These are phyloP conservation scores for Blastobotrys arbuscula DNA, from an alignment of 1,139 yeast genomes.

Conservation along the genomic window DNA sequence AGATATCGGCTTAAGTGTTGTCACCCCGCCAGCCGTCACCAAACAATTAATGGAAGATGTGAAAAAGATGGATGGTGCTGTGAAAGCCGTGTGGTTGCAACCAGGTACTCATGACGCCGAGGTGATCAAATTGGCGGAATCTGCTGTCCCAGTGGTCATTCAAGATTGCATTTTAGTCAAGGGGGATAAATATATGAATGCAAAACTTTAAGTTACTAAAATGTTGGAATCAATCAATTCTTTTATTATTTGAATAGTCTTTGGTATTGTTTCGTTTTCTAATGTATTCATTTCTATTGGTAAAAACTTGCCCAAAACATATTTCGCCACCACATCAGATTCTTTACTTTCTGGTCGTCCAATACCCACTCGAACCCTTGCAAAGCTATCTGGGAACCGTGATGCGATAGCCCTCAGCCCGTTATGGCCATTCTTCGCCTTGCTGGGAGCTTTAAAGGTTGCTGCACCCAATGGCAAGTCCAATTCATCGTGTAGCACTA, in stretches of 20 bases:
- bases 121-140: conserved; percentile 44
- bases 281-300: conserved; percentile 25
- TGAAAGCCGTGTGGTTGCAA: conserved; percentile 73
- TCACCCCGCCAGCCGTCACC: conserved; percentile 68
- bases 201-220: conserved; percentile 18
- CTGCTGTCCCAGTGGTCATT: conserved; percentile 41
- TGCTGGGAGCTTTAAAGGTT: conserved; percentile 50
- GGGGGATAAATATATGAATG: conserved; percentile 52
- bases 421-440: conserved; percentile 73
- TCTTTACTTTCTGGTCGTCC: conserved; percentile 52
- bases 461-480: conserved; percentile 58
- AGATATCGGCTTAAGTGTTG: conserved; percentile 38
- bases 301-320: conserved; percentile 50
- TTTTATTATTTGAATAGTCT: conserved; percentile 3
- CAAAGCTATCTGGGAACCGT: conserved; percentile 37
- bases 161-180: conserved; percentile 66
- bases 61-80: conserved; percentile 30
- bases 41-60: conserved; percentile 43
- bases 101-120: conserved; percentile 65
- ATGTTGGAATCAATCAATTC: conserved; percentile 4
- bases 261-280: conserved; percentile 1
- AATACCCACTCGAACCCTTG: conserved; percentile 64
- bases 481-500: conserved; percentile 73
- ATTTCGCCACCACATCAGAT: conserved; percentile 47
- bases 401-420: conserved; percentile 59